Percentiles rank a stretch among this genome's conserved stretches.
Conservation (phyloP, 331 rosid genomes). For the Pyracantha coccinea region DNA sequence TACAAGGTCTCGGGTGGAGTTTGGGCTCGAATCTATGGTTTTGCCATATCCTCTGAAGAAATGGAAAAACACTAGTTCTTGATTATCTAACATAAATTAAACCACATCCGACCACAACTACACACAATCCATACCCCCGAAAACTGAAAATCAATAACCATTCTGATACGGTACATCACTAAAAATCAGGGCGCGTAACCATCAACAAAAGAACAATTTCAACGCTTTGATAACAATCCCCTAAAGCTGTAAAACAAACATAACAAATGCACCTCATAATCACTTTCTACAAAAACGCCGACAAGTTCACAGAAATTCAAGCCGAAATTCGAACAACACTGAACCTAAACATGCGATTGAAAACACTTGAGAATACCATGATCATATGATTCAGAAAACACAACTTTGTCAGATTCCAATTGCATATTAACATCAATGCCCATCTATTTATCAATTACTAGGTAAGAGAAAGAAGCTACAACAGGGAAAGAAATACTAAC, state of each 20-base stretch:
- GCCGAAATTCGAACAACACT: neutral
- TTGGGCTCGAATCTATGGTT: neutral
- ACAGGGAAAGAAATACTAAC: slow-evolving; percentile 31
- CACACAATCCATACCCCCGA: neutral
- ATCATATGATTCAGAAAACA: neutral
- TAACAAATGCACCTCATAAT: neutral
- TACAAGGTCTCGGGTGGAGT: neutral
- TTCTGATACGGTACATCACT: too few species aligned
- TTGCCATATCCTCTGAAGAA: neutral
- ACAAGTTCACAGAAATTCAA: neutral
- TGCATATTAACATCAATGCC: neutral
- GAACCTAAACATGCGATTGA: neutral
- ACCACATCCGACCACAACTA: neutral
- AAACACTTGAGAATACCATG: neutral
- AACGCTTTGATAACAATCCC: neutral
- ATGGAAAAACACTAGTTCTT: neutral
- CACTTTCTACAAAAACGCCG: neutral
- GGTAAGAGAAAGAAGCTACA: neutral
- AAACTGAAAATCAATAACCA: neutral
- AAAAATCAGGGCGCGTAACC: too few species aligned
- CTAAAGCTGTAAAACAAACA: neutral
- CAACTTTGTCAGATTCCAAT: neutral
- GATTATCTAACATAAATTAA: neutral
- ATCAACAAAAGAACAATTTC: too few species aligned
- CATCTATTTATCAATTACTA: neutral